Percentiles rank a stretch among this genome's conserved stretches.
Evolutionary conservation across 1,284 basidiomycete species (phyloP).

Genomic region (Schizophyllum amplum): DNA sequence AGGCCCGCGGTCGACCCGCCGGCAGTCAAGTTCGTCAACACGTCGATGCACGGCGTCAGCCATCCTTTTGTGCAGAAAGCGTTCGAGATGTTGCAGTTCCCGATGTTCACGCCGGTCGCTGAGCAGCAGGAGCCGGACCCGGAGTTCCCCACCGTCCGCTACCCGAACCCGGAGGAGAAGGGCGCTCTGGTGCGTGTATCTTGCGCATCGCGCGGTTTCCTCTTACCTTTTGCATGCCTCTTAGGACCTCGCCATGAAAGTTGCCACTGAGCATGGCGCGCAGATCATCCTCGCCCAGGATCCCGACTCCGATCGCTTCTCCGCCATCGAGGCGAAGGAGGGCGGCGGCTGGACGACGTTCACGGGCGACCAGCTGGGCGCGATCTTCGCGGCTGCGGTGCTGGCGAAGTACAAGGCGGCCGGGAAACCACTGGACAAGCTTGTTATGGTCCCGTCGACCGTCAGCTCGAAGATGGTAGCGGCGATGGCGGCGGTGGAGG

Average conservation of each 20-base stretch:
- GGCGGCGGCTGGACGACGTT: conserved; percentile 63
- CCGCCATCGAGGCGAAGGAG: conserved; percentile 66
- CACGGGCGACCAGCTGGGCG: conserved; percentile 78
- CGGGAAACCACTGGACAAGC: conserved; percentile 52
- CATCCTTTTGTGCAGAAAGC: conserved; percentile 51
- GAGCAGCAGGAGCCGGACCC: conserved; percentile 70
- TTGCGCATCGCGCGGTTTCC: too few species aligned
- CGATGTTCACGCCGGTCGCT: conserved; percentile 48
- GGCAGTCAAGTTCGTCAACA: conserved; percentile 61
- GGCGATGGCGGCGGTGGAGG: conserved; percentile 63
- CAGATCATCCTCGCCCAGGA: conserved; percentile 76
- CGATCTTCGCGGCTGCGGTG: conserved; percentile 60
- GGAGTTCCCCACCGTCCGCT: conserved; percentile 74
- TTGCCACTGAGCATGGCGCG: conserved; percentile 44
- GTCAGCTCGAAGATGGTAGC: conserved; percentile 86
- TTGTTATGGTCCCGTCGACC: conserved; percentile 81
- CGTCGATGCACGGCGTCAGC: conserved; percentile 83
- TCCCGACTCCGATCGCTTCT: conserved; percentile 78
- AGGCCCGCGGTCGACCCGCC: conserved; percentile 22
- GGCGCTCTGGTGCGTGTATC: conserved; percentile 30
- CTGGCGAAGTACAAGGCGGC: conserved; percentile 52
- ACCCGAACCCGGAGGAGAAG: conserved; percentile 85
- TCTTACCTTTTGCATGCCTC: too few species aligned
- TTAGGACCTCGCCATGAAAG: conserved; percentile 61
- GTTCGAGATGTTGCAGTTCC: conserved; percentile 51